These are phyloP conservation scores for Zygnema cylindricum DNA, from an alignment of 139 green algal genomes.

Conservation along the genomic window DNA sequence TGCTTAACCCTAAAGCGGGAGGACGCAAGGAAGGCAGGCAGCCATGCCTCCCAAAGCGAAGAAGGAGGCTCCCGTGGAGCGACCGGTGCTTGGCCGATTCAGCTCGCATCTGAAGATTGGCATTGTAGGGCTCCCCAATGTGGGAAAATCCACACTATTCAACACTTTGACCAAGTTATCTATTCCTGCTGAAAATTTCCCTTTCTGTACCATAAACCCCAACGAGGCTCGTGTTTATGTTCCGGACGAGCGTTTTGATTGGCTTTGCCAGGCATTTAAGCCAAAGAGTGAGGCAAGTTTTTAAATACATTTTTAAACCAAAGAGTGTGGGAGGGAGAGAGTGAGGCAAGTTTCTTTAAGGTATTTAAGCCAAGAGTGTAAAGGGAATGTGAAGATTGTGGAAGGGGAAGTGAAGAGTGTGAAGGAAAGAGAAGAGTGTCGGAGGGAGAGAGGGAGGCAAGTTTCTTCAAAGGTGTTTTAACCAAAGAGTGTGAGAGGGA, in stretches of 20 bases:
- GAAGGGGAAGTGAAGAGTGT: too few species aligned
- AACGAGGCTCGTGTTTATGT: conserved; percentile 87
- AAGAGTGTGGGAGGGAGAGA: too few species aligned
- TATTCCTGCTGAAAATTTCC: conserved; percentile 87
- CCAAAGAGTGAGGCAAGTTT: conserved; percentile 63
- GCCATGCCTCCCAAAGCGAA: conserved; percentile 78
- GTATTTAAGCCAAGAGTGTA: too few species aligned
- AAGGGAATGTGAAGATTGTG: too few species aligned
- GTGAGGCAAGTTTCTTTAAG: too few species aligned
- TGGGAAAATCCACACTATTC: conserved; percentile 82
- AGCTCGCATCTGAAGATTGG: conserved; percentile 87
- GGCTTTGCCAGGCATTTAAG: conserved; percentile 78
- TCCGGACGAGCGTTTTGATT: conserved; percentile 95
- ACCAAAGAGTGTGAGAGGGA: too few species aligned
- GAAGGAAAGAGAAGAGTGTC: too few species aligned
- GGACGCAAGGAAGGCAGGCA: not conserved
- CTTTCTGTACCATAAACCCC: conserved; percentile 86
- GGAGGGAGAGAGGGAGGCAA: too few species aligned
- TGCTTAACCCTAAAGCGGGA: not conserved
- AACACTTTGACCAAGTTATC: conserved; percentile 61
- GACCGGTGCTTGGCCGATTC: conserved; percentile 92
- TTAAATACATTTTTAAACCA: too few species aligned
- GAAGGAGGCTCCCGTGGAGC: conserved; percentile 79
- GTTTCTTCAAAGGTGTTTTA: too few species aligned
- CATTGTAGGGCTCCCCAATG: conserved; percentile 86